Evolutionary conservation across 169 alveolate species (phyloP).

Genomic region (Babesia divergens): DNA sequence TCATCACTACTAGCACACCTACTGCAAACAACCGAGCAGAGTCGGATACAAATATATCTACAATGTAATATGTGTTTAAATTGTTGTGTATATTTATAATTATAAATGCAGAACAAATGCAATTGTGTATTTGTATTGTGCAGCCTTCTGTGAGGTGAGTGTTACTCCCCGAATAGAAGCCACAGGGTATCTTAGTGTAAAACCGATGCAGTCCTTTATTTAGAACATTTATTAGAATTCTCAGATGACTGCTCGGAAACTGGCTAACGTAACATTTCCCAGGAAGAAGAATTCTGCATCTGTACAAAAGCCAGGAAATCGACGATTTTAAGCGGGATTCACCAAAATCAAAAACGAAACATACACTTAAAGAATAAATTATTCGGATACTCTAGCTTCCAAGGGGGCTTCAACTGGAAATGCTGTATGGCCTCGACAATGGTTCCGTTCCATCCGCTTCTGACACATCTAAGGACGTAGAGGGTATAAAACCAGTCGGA

Average conservation of each 20-base stretch:
- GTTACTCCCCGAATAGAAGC: neutral
- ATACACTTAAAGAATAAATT: too few relatives aligned
- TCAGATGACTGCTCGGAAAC: conserved; percentile 7
- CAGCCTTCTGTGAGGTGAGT: conserved; percentile 10
- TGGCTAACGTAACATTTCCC: neutral
- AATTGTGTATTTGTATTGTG: neutral
- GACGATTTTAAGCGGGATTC: too few relatives aligned
- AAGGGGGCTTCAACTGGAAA: conserved; percentile 2
- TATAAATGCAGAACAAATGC: too few relatives aligned
- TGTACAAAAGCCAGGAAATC: too few relatives aligned
- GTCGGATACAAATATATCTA: too few relatives aligned
- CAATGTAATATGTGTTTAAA: too few relatives aligned
- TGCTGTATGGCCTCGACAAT: neutral
- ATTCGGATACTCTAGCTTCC: too few relatives aligned
- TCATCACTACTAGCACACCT: too few relatives aligned
- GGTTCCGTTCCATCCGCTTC: neutral
- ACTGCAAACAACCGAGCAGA: neutral
- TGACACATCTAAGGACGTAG: neutral
- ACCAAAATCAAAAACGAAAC: too few relatives aligned
- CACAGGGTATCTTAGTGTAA: too few relatives aligned
- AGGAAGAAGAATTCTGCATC: neutral
- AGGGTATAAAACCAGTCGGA: neutral
- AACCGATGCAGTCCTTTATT: neutral
- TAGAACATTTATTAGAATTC: neutral
- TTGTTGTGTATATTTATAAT: too few relatives aligned